Evolutionary conservation across 352 stramenopile genomes (phyloP).

Genomic region (Aphanomyces cochlioides): DNA sequence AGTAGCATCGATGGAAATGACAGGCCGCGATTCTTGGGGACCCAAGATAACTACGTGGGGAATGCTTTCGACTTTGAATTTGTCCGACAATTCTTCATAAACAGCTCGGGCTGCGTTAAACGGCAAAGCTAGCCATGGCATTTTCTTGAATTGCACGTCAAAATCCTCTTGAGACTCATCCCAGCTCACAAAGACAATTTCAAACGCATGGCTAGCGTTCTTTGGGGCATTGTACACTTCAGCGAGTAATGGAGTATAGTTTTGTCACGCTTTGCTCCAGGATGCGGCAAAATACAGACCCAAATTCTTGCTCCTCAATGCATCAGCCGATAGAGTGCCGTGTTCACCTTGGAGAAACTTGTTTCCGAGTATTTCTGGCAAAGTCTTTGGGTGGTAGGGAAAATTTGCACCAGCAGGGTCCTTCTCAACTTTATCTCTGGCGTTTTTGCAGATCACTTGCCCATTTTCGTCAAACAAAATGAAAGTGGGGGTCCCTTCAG

Average conservation of each 20-base stretch:
- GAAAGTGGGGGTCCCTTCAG: constrained; percentile 88
- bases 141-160: constrained; percentile 21
- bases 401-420: constrained; percentile 2
- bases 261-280: constrained; percentile 51
- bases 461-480: constrained; percentile 83
- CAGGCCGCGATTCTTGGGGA: neutral
- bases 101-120: constrained; percentile 10
- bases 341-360: constrained; percentile 4
- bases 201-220: neutral
- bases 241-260: constrained; percentile 59
- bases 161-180: neutral
- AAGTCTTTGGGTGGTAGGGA: constrained; percentile 15
- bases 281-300: constrained; percentile 66
- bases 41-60: constrained; percentile 22
- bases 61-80: constrained; percentile 19
- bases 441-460: constrained; percentile 71
- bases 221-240: constrained; percentile 50
- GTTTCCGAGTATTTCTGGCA: neutral
- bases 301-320: constrained; percentile 38
- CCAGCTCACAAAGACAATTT: constrained; percentile 11
- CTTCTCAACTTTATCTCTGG: constrained; percentile 64
- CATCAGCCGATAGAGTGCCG: neutral
- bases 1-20: constrained; percentile 19
- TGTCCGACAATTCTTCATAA: constrained; percentile 14
- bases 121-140: constrained; percentile 23